Percentiles rank a stretch among this genome's conserved stretches.
Conservation (phyloP, 2,329 filamentous ascomycete genomes). For the Aspergillaceae sp. region DNA sequence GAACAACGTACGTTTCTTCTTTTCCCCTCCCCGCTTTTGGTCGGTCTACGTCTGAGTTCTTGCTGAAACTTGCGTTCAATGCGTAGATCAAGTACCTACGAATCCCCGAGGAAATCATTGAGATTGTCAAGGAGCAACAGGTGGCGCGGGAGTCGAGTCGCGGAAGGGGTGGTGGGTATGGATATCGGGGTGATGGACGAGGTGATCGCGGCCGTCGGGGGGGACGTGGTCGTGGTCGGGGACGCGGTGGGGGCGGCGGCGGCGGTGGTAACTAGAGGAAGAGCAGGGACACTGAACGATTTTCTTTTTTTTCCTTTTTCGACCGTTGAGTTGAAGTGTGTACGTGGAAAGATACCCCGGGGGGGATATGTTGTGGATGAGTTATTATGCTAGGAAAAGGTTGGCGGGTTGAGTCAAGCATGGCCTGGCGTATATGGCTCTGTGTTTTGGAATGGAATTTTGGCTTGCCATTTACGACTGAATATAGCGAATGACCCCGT, state of each 20-base stretch:
- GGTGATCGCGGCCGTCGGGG: constrained; percentile 34
- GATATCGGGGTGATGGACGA: constrained; percentile 28
- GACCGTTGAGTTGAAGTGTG: no score
- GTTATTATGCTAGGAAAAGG: constrained; percentile 17
- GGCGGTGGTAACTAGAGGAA: constrained; percentile 25
- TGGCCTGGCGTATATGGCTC: constrained; percentile 34
- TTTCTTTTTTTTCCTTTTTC: background rate
- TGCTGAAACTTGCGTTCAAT: constrained; percentile 1
- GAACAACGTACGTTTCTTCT: constrained; percentile 66
- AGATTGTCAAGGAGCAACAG: constrained; percentile 87
- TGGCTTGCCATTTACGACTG: constrained; percentile 9
- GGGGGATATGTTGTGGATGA: constrained; percentile 15
- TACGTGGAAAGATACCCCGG: constrained; percentile 28
- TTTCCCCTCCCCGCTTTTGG: background rate
- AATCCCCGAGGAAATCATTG: constrained; percentile 93
- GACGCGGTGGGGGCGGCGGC: constrained; percentile 37
- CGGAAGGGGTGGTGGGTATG: constrained; percentile 29
- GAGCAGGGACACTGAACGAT: background rate
- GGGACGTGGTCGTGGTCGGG: constrained; percentile 37
- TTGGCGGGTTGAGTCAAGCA: constrained; percentile 25
- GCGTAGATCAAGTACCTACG: constrained; percentile 92
- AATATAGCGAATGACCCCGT: background rate
- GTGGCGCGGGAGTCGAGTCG: constrained; percentile 50
- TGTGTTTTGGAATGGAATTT: constrained; percentile 24
- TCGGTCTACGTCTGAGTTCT: background rate